Base-by-base conservation (phyloP, 2,329 filamentous ascomycete species). In the Nakataea oryzae region DNA sequence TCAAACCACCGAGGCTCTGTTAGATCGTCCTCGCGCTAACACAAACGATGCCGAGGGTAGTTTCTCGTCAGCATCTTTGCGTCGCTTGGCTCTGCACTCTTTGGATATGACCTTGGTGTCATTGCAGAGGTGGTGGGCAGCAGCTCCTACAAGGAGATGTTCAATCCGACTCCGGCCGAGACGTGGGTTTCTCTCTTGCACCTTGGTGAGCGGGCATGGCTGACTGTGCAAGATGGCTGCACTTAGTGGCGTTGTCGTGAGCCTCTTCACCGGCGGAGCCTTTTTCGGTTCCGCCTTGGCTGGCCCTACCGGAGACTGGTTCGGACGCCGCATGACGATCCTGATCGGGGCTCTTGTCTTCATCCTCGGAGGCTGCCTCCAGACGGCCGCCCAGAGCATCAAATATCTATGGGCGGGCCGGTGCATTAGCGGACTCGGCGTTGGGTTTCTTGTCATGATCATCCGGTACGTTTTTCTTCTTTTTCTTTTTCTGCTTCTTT, bases 181-280 rank as follows among this genome's bases (percentile, higher is more conserved):
- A 62, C 41, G 41, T 47, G 14, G 9, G 41, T 47, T 47, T 47
- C n/a, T 47, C 4, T 47, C 13, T 21, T 47, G 34, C n/a, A n/a
- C n/a, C n/a, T 26, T 11, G 27, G n/a, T 47, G 32, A 11, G 47
- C 7, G 24, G 9, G 26, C 4, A 56, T 12, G 6, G 54, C 54
- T 29, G 14, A 55, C 26, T 4, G 2, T 3, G 4, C 8, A 55
- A 55, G 9, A 11, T 3, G 13, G 11, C n/a, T 14, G 26, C 7
- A 26, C 55, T 6, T 58, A 86, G 81, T 50, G 89, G 88, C 61
- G 83, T 88, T 3, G 87, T 91, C 0, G 89, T 93, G 1, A 89
- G 88, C 1, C 80, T 92, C 63, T 93, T 93, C 72, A 93, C 90
- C 0, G 87, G 89, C 50, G 81, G 81, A n/a, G 89, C 89, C 27